Percentiles rank a stretch among this genome's conserved stretches.
Evolutionary conservation across 805 yeast genomes (phyloP).

Genomic region (Wickerhamomyces hampshirensis): DNA sequence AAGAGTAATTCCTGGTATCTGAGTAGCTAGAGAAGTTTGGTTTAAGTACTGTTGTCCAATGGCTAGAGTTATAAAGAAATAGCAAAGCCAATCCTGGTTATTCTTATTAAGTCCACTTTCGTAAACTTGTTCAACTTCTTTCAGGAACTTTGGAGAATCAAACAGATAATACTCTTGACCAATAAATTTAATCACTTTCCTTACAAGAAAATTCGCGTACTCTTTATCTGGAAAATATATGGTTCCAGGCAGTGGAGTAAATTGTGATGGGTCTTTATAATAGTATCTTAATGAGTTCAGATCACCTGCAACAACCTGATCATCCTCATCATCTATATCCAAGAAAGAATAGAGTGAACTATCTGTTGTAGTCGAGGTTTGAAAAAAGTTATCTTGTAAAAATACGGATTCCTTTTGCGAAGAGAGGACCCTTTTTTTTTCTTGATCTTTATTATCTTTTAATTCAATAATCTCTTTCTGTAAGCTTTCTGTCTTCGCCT

Average conservation of each 20-base stretch:
- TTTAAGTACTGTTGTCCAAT: constrained; percentile 25
- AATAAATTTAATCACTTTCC: constrained; percentile 18
- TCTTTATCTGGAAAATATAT: constrained; percentile 14
- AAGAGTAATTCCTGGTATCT: constrained; percentile 23
- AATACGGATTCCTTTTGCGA: constrained; percentile 10
- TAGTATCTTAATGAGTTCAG: constrained; percentile 17
- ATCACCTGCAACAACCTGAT: no score
- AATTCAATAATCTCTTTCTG: constrained; percentile 1
- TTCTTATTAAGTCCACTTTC: constrained; percentile 5
- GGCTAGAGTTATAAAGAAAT: constrained; percentile 21
- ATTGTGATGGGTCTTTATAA: constrained; percentile 11
- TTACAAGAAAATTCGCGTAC: constrained; percentile 11
- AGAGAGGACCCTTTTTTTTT: neutral
- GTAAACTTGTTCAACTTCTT: constrained; percentile 12
- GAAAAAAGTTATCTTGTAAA: constrained; percentile 19
- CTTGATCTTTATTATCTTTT: neutral
- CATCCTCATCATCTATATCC: constrained; percentile 20
- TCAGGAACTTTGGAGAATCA: constrained; percentile 9
- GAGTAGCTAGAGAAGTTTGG: constrained; percentile 7
- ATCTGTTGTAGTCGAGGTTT: constrained; percentile 19
- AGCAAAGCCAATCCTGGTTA: constrained; percentile 18
- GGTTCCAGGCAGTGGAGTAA: constrained; percentile 3
- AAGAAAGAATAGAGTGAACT: constrained; percentile 22
- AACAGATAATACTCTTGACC: constrained; percentile 24
- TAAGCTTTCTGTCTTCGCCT: constrained; percentile 11